Percentiles rank a stretch among this genome's conserved stretches.
These are phyloP conservation scores for Aspergillus fischeri DNA, from an alignment of 2,329 filamentous ascomycete genomes.

Conservation along the genomic window DNA sequence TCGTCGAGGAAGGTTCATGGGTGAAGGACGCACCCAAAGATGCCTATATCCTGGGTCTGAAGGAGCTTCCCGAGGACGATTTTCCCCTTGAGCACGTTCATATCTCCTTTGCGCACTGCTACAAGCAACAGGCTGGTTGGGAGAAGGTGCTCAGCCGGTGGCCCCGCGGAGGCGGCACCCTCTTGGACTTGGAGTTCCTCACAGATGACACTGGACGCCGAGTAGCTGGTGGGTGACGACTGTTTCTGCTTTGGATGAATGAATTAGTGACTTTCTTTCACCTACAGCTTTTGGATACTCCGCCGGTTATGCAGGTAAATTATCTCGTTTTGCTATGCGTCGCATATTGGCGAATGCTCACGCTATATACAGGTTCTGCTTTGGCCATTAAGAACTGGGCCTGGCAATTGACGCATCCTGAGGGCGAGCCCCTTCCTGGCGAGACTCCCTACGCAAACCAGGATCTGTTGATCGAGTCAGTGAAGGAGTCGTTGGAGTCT, in stretches of 20 bases:
- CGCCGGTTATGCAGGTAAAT: conserved; percentile 64
- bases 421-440: conserved; percentile 61
- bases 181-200: conserved; percentile 86
- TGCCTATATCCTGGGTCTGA: conserved; percentile 70
- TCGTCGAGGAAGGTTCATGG: conserved; percentile 67
- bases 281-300: conserved; percentile 53
- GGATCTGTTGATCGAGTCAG: conserved; percentile 64
- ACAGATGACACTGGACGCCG: conserved; percentile 65
- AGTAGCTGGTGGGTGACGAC: conserved; percentile 32
- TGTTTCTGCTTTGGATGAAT: not conserved
- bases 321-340: not conserved
- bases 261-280: conserved; percentile 4
- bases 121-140: conserved; percentile 76
- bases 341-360: conserved; percentile 3
- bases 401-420: conserved; percentile 70
- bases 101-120: conserved; percentile 69
- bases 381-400: conserved; percentile 77
- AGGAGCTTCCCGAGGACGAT: conserved; percentile 70
- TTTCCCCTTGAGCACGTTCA: conserved; percentile 68
- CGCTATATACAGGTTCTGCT: conserved; percentile 51
- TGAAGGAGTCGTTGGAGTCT: conserved; percentile 65
- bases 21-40: conserved; percentile 59
- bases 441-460: conserved; percentile 63
- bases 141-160: conserved; percentile 75
- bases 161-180: conserved; percentile 67